These are phyloP conservation scores for Sambucus nigra DNA, from an alignment of 129 eudicot species.

Conservation along the genomic window DNA sequence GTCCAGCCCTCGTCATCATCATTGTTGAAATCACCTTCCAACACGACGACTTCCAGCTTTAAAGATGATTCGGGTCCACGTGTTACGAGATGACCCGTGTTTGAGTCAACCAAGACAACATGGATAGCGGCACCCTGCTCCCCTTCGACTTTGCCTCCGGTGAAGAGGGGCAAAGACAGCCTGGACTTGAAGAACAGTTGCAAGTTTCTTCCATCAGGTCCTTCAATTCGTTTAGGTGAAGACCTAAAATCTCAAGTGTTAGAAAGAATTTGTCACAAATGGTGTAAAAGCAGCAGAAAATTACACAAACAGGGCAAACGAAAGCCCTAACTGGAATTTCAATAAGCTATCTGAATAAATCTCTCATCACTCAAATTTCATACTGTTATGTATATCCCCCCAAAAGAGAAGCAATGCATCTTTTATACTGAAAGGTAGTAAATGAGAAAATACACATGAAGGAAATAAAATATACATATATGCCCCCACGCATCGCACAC, in stretches of 20 bases:
- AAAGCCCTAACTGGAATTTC: neutral
- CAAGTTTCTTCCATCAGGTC: slow-evolving; percentile 29
- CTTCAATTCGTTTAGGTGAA: slow-evolving; percentile 4
- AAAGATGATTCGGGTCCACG: slow-evolving; percentile 46
- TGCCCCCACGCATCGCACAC: too few relatives aligned
- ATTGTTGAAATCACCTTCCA: slow-evolving; percentile 55
- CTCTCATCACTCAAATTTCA: too few relatives aligned
- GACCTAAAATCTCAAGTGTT: neutral
- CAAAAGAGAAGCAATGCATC: too few relatives aligned
- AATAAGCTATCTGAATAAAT: too few relatives aligned
- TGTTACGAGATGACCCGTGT: slow-evolving; percentile 24
- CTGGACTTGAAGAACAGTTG: slow-evolving; percentile 47
- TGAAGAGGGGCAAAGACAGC: slow-evolving; percentile 48
- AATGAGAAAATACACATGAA: too few relatives aligned
- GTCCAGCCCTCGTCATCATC: slow-evolving; percentile 69
- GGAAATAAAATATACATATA: too few relatives aligned
- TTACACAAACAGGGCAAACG: neutral
- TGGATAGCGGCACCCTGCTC: slow-evolving; percentile 28
- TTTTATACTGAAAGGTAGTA: too few relatives aligned
- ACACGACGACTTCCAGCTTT: slow-evolving; percentile 46
- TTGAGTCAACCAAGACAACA: slow-evolving; percentile 46
- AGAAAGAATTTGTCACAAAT: neutral
- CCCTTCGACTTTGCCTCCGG: slow-evolving; percentile 38
- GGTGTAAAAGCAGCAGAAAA: neutral
- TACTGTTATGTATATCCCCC: too few relatives aligned